These are phyloP conservation scores for Paecilomyces formosus DNA, from an alignment of 2,329 filamentous ascomycete species.

Conservation along the genomic window DNA sequence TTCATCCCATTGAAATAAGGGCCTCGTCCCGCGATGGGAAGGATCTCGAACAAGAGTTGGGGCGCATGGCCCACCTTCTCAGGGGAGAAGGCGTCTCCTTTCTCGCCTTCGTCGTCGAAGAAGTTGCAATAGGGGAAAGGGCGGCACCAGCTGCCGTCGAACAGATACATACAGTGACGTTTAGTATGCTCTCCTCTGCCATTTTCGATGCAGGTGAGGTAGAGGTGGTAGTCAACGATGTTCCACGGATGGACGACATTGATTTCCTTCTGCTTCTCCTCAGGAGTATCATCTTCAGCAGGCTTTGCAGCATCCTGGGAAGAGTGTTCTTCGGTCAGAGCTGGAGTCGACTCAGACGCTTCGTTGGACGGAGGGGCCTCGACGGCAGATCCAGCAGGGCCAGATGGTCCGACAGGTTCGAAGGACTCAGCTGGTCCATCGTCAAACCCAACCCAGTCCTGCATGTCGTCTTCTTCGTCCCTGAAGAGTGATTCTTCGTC, in stretches of 20 bases:
- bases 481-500: conserved; percentile 2
- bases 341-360: background rate
- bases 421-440: background rate
- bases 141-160: conserved; percentile 17
- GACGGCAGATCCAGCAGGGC: background rate
- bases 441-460: background rate
- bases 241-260: conserved; percentile 20
- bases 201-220: conserved; percentile 18
- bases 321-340: background rate
- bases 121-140: conserved; percentile 16
- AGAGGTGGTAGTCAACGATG: conserved; percentile 25
- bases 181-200: conserved; percentile 10
- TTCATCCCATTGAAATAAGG: conserved; percentile 11
- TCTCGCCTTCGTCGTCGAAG: conserved; percentile 4
- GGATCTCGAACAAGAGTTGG: conserved; percentile 12
- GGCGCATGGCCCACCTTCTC: conserved; percentile 6
- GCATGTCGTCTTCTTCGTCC: background rate
- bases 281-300: conserved; percentile 1
- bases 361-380: background rate
- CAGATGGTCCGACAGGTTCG: too few species aligned
- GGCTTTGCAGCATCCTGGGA: background rate
- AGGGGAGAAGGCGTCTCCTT: conserved; percentile 3
- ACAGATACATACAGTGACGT: conserved; percentile 15
- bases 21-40: conserved; percentile 15
- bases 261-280: background rate